These are phyloP conservation scores for Rhizopogon vinicolor DNA, from an alignment of 768 basidiomycete genomes.

Conservation along the genomic window DNA sequence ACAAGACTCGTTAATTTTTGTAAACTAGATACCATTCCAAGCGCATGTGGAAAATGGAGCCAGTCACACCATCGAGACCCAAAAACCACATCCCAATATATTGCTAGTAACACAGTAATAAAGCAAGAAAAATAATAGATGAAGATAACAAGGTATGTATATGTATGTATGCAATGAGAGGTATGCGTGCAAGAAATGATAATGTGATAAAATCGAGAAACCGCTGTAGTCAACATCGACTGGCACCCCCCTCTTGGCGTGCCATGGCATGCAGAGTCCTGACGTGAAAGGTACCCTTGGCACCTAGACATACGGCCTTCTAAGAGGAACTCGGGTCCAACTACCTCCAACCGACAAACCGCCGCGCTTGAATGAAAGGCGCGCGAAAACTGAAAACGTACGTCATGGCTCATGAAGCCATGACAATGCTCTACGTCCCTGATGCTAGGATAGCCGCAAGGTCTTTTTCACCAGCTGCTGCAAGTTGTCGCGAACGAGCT, in stretches of 20 bases:
- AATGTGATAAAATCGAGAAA: neutral
- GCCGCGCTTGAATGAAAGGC: neutral
- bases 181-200: constrained; percentile 21
- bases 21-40: constrained; percentile 15
- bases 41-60: neutral
- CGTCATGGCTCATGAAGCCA: neutral
- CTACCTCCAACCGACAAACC: neutral
- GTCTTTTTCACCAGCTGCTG: constrained; percentile 84
- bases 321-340: neutral
- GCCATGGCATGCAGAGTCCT: constrained; percentile 16
- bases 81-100: neutral
- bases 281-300: constrained; percentile 4
- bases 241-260: constrained; percentile 19
- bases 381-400: neutral
- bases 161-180: constrained; percentile 16
- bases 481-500: constrained; percentile 80
- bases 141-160: constrained; percentile 3
- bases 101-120: neutral
- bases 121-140: constrained; percentile 1
- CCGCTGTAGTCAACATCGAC: constrained; percentile 5
- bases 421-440: constrained; percentile 16
- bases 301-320: neutral
- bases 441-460: constrained; percentile 62
- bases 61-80: neutral
- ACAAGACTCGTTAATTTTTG: constrained; percentile 3